phyloP scores from a whole-genome alignment of 257 asterid species.

The Thymus quinquecostatus region DNA sequence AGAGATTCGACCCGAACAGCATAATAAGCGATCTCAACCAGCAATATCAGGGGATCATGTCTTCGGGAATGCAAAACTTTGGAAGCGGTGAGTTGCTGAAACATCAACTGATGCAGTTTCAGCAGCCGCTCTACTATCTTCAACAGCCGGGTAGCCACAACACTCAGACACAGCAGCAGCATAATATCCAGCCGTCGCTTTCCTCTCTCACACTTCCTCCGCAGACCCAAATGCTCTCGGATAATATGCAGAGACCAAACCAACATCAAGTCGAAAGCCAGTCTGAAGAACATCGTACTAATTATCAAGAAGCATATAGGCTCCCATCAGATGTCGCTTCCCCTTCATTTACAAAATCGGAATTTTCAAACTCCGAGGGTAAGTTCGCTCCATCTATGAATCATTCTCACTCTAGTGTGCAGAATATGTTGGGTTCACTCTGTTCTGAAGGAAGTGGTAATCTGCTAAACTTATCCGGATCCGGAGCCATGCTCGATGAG shows the following conservation, averaged over 20 bases:
- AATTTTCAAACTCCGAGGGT: constrained; percentile 52
- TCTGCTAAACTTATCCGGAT: constrained; percentile 59
- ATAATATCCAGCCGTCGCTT: constrained; percentile 50
- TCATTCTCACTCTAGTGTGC: constrained; percentile 63
- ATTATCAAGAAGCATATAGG: constrained; percentile 65
- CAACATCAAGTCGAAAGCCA: constrained; percentile 60
- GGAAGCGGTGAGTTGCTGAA: constrained; percentile 66
- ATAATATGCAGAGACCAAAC: constrained; percentile 59
- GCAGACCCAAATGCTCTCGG: constrained; percentile 69
- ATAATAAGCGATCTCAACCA: constrained; percentile 68
- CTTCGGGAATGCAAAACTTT: constrained; percentile 66
- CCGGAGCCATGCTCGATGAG: constrained; percentile 57
- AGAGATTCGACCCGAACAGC: constrained; percentile 71
- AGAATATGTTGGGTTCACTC: constrained; percentile 70
- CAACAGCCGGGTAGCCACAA: constrained; percentile 61
- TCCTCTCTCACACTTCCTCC: constrained; percentile 59
- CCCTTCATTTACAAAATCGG: constrained; percentile 67
- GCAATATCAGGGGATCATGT: constrained; percentile 84
- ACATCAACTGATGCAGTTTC: constrained; percentile 74
- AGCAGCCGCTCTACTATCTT: constrained; percentile 69
- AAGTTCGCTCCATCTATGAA: constrained; percentile 52
- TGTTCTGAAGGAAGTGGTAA: constrained; percentile 70
- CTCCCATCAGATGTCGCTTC: constrained; percentile 67
- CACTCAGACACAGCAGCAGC: constrained; percentile 57
- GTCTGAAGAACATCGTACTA: constrained; percentile 47